Percentiles rank a stretch among this genome's conserved stretches.
Evolutionary conservation across 1,284 basidiomycete genomes (phyloP).

Genomic region (Trichosporon sp.): DNA sequence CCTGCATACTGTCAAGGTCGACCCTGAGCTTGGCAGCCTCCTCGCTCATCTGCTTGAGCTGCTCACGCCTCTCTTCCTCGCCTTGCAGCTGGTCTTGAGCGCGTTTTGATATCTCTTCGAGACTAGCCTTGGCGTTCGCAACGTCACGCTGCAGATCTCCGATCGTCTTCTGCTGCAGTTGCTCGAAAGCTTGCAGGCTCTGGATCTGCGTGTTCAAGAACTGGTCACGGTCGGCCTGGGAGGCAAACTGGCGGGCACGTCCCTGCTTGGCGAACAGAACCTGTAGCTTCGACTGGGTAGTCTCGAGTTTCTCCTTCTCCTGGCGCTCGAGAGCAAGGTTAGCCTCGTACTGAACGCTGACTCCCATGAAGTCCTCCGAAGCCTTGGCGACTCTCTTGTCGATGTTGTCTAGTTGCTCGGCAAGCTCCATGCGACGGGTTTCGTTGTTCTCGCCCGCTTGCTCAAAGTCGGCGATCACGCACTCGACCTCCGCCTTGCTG

Average conservation of each 20-base stretch:
- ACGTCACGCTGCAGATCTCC: constrained; percentile 62
- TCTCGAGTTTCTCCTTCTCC: constrained; percentile 67
- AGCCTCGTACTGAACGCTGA: constrained; percentile 64
- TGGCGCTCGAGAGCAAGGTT: constrained; percentile 57
- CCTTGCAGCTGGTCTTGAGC: constrained; percentile 56
- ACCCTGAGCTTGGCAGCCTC: constrained; percentile 63
- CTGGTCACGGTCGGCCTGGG: constrained; percentile 70
- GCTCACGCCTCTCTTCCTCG: constrained; percentile 63
- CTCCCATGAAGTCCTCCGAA: constrained; percentile 57
- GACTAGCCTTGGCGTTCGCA: constrained; percentile 66
- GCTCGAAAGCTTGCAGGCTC: constrained; percentile 58
- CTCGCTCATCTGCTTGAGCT: constrained; percentile 68
- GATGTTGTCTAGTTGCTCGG: constrained; percentile 61
- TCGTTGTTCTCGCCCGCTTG: constrained; percentile 63
- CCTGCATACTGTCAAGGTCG: constrained; percentile 64
- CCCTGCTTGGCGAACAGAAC: constrained; percentile 83
- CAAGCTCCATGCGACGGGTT: constrained; percentile 51
- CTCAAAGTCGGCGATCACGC: constrained; percentile 72
- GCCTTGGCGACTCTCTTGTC: constrained; percentile 60
- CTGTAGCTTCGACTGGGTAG: constrained; percentile 62
- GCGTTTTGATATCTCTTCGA: constrained; percentile 64
- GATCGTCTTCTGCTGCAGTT: constrained; percentile 59
- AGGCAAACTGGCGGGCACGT: constrained; percentile 75
- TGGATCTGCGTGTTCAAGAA: constrained; percentile 69
- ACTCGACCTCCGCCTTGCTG: constrained; percentile 71